Conservation (phyloP, 2,329 filamentous ascomycete species). For the Fusarium sp. region DNA sequence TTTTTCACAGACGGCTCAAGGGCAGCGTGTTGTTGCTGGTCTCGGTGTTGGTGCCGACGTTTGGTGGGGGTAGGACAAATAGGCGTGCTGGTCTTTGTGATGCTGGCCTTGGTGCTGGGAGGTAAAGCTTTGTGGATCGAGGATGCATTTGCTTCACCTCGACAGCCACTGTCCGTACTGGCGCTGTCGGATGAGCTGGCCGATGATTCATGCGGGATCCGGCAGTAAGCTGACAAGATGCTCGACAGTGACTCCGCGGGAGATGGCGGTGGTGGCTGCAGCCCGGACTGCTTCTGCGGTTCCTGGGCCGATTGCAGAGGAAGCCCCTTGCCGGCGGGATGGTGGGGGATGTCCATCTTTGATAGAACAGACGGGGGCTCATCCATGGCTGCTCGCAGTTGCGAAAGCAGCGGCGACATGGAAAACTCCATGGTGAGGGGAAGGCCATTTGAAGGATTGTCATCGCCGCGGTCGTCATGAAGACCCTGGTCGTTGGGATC, state of each 20-base stretch:
- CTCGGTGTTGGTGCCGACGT: constrained; percentile 25
- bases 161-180: constrained; percentile 27
- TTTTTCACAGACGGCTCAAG: constrained; percentile 14
- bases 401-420: constrained; percentile 37
- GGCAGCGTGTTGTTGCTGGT: constrained; percentile 32
- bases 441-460: constrained; percentile 24
- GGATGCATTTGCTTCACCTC: constrained; percentile 36
- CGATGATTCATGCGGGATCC: no score
- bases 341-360: constrained; percentile 41
- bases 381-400: constrained; percentile 32
- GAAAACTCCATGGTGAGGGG: constrained; percentile 38
- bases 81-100: constrained; percentile 31
- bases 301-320: constrained; percentile 17
- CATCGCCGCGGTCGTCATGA: constrained; percentile 17
- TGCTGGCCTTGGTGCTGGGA: constrained; percentile 14
- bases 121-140: constrained; percentile 39
- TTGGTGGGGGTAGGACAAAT: constrained; percentile 28
- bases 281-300: constrained; percentile 13
- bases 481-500: no score
- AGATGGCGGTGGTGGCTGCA: constrained; percentile 45
- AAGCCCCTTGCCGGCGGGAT: constrained; percentile 35
- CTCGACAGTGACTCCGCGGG: constrained; percentile 61
- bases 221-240: constrained; percentile 64
- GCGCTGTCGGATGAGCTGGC: constrained; percentile 56
- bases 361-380: constrained; percentile 31